Base-by-base conservation (phyloP, 2,329 filamentous ascomycete genomes). In the Aspergillus sojae region DNA sequence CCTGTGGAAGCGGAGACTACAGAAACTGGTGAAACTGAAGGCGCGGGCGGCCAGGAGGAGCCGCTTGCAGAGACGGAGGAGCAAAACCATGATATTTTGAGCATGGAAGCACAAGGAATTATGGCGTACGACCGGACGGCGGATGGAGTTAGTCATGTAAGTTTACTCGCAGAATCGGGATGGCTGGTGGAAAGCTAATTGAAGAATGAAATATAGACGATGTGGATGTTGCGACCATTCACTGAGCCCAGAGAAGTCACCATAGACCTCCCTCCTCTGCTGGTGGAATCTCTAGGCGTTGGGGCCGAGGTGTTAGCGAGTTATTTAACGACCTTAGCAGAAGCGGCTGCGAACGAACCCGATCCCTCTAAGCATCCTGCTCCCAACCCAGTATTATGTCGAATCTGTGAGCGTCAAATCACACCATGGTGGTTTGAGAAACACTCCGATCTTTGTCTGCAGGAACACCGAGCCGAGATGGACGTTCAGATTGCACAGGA, bases 381-480 rank as follows among this genome's bases (percentile, higher is more conserved):
- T 3, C 93, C 94, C 0, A 84, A 89, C 12, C 92, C 93, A 0
- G 91, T 98, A 5, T 86, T 99, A 19, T 99, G 95, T 78, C 93
- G 95, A 58, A 98, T 99, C 61, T 99, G 95, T 77, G 95, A 99
- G 76, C 92, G 95, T 60, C 93, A 97, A 66, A 98, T 99, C 65
- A 93, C 93, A 5, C 93, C 94, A 0, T 99, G 95, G 95, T 99
- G 95, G 96, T 99, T 99, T 71, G 95, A 99, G 79, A 99, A 98
- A 78, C 95, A 99, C 76, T 97, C 94, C 2, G 96, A 99, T 72
- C 82, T 98, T 23, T 99, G 95, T 74, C 83, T 97, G 61, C 94
- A 98, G 75, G 95, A 99, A 76, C 95, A 99, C 75, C 90, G 91
- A 58, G 94, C 95, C 0, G 95, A 99, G 76, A 96, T 97, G 92